Percentiles rank a stretch among this genome's conserved stretches.
Conservation (phyloP, 2,329 filamentous ascomycete species). For the Helminthosporium solani region DNA sequence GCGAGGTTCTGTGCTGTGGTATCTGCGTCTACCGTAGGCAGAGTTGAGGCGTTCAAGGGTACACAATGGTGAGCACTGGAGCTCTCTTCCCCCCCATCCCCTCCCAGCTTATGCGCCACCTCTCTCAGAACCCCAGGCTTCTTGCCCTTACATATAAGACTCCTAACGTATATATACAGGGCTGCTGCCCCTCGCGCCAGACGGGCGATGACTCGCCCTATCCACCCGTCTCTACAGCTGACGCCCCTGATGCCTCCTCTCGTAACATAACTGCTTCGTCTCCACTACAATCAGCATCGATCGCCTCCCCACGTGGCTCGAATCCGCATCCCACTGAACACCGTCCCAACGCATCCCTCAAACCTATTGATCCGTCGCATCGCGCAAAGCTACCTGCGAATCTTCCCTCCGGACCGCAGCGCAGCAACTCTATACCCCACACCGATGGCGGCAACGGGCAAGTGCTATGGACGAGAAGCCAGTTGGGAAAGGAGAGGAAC, state of each 20-base stretch:
- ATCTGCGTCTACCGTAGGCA: slow-evolving; percentile 1
- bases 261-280: slow-evolving; percentile 33
- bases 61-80: slow-evolving; percentile 4
- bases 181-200: slow-evolving; percentile 10
- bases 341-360: slow-evolving; percentile 31
- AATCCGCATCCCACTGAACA: slow-evolving; percentile 9
- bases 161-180: background rate
- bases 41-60: background rate
- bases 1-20: background rate
- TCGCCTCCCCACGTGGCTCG: slow-evolving; percentile 22
- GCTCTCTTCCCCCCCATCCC: too few species aligned
- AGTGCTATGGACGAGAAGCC: slow-evolving; percentile 54
- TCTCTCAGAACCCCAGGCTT: background rate
- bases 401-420: slow-evolving; percentile 23
- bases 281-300: slow-evolving; percentile 11
- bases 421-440: slow-evolving; percentile 17
- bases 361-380: slow-evolving; percentile 23
- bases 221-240: slow-evolving; percentile 2
- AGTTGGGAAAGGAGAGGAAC: slow-evolving; percentile 68
- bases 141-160: background rate
- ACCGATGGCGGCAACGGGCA: slow-evolving; percentile 16
- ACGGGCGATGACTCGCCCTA: slow-evolving; percentile 6
- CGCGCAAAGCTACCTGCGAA: slow-evolving; percentile 33
- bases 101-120: background rate
- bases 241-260: slow-evolving; percentile 19